Evolutionary conservation across 176 grass and related monocot genomes (phyloP), one percentile per base, ranked within the genome.

Genomic region (Juncus inflexus): DNA sequence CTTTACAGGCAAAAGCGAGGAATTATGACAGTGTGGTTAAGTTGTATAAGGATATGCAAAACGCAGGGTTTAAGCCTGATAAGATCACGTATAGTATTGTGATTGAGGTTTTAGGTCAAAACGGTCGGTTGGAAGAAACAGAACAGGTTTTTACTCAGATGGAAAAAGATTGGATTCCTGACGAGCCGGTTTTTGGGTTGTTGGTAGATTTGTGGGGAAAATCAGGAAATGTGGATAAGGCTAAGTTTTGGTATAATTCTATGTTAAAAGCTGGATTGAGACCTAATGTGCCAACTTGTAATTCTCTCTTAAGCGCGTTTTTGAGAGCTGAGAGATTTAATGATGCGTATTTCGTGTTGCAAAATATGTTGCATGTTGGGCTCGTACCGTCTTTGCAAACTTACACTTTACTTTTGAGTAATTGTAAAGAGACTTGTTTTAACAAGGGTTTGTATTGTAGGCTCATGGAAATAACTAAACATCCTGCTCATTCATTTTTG

Each of bases 31-130:
- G 72, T 58, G 92, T 97, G 37, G 82, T 97, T 76, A 97, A 91
- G 80, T 84, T 97, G 11, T 91, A 97, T 74, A 91, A 66, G 53
- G 92, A 97, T 73, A 91, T 97, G 92, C 87, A 97, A 55, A 57
- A 74, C 77, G 92, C 85, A n/a, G 92, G 92, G 14, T 87, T 97
- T 67, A 74, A 72, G n/a, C 92, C 92, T 41, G 92, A 97, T 79
- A 97, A 91, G 69, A 97, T 97, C 79, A 97, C 92, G 35, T 97
- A 89, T 63, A 97, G 92, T 58, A 89, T 91, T 15, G 92, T 97
- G 35, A 97, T 97, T 74, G 92, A 97, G 53, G 87, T 91, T 70
- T 82, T 89, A 40, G 92, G 82, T 76, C 79, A 83, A 39, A 87
- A 82, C 13, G 92, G 92, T 58, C 85, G 81, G 80, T 77, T 97